Percentiles rank a stretch among this genome's conserved stretches.
phyloP scores from a whole-genome alignment of 164 flowering plant genomes.

The Tetrastigma voinierianum region DNA sequence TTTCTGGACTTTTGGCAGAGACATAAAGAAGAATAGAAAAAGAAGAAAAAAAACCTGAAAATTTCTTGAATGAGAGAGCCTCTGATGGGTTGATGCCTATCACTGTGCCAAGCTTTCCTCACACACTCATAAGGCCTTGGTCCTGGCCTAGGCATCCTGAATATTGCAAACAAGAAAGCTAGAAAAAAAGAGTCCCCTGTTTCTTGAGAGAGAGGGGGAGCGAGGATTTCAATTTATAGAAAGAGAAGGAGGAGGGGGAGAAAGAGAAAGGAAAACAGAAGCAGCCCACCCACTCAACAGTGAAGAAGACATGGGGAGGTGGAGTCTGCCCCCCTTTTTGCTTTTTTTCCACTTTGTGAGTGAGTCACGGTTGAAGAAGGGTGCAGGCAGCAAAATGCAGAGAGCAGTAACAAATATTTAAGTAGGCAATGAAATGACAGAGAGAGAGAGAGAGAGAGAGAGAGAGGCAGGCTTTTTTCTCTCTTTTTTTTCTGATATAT shows the following conservation, averaged over 20 bases:
- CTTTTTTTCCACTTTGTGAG: no score
- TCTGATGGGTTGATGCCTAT: slow-evolving; percentile 88
- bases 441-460: slow-evolving; percentile 9
- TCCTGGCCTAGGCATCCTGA: slow-evolving; percentile 90
- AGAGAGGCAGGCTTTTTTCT: not conserved
- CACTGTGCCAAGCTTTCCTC: slow-evolving; percentile 95
- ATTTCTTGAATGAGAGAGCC: slow-evolving; percentile 90
- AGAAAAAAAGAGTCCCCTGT: not conserved
- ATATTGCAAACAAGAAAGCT: not conserved
- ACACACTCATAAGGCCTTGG: slow-evolving; percentile 95
- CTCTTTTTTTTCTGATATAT: not conserved
- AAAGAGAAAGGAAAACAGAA: no score
- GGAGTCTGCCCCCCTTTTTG: no score
- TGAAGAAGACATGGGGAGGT: no score
- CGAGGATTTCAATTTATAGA: no score
- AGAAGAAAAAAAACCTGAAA: slow-evolving; percentile 55
- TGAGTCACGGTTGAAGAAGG: not conserved
- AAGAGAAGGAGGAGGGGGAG: no score
- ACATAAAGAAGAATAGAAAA: not conserved
- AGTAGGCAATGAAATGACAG: not conserved
- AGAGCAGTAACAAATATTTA: not conserved
- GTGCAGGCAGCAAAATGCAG: slow-evolving; percentile 8
- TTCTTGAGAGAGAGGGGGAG: slow-evolving; percentile 1
- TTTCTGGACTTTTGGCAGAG: not conserved
- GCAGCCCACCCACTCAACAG: no score